phyloP scores from a whole-genome alignment of 306 rosid species.

The Quercus cerris region DNA sequence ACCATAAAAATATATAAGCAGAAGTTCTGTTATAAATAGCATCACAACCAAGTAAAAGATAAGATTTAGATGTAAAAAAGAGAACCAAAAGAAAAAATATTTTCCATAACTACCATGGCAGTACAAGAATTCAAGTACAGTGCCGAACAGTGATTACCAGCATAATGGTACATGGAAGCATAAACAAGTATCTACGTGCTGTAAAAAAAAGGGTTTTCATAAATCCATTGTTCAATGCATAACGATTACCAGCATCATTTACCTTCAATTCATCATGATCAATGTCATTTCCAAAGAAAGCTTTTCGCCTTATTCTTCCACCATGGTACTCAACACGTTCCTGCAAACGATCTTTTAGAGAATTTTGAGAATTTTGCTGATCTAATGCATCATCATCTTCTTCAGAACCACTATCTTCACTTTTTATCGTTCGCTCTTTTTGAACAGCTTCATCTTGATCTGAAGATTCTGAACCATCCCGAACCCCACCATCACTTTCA shows the following conservation, averaged over 20 bases:
- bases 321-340: constrained; percentile 68
- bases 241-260: constrained; percentile 13
- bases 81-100: neutral
- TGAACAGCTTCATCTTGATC: constrained; percentile 37
- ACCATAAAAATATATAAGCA: neutral
- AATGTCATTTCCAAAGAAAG: constrained; percentile 54
- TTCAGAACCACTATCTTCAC: constrained; percentile 32
- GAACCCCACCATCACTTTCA: constrained; percentile 33
- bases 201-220: neutral
- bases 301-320: constrained; percentile 80
- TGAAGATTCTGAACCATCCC: constrained; percentile 48
- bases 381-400: constrained; percentile 31
- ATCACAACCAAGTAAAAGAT: neutral
- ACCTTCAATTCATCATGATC: constrained; percentile 56
- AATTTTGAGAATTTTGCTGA: constrained; percentile 23
- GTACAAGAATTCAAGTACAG: neutral
- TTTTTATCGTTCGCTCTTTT: constrained; percentile 9
- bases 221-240: neutral
- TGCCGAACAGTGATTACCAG: neutral
- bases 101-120: neutral
- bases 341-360: constrained; percentile 35
- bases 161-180: neutral
- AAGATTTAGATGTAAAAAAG: neutral
- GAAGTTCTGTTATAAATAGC: neutral
- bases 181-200: neutral